Percentiles rank a stretch among this genome's conserved stretches.
These are phyloP conservation scores for Rhynchospora breviuscula DNA, from an alignment of 176 grass and related monocot species.

Conservation along the genomic window DNA sequence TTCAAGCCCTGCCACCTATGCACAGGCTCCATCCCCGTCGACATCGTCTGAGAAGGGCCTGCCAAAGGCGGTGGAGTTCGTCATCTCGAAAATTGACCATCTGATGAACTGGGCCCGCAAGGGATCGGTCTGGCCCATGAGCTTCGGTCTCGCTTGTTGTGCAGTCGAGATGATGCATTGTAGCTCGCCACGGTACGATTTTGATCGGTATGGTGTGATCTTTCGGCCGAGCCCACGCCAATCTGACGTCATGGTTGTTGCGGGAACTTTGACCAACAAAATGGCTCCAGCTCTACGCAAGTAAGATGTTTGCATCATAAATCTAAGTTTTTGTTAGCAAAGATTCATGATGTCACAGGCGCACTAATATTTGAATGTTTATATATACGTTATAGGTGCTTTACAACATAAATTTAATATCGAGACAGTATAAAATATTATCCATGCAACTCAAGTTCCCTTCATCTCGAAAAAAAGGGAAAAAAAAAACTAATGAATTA, in stretches of 20 bases:
- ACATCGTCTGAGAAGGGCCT: background rate
- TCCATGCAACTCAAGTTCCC: no score
- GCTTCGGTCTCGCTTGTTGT: conserved; percentile 85
- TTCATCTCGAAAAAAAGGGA: no score
- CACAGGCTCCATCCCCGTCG: conserved; percentile 16
- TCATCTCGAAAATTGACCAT: conserved; percentile 77
- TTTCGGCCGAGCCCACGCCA: conserved; percentile 87
- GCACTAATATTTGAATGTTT: background rate
- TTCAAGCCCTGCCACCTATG: conserved; percentile 13
- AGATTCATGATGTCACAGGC: background rate
- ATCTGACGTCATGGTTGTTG: conserved; percentile 90
- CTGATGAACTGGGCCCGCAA: conserved; percentile 82
- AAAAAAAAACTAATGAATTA: no score
- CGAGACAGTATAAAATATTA: no score
- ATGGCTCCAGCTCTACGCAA: conserved; percentile 89
- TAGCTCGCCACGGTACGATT: conserved; percentile 70
- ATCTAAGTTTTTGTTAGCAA: background rate
- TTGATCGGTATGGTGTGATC: conserved; percentile 80
- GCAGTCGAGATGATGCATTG: conserved; percentile 88
- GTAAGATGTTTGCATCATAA: conserved; percentile 14
- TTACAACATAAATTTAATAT: no score
- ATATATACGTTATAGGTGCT: no score
- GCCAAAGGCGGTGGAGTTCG: conserved; percentile 70
- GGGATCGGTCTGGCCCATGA: conserved; percentile 80
- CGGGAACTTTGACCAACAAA: conserved; percentile 82